Conservation (phyloP, 2,329 filamentous ascomycete species). For the Albophoma yamanashiensis region DNA sequence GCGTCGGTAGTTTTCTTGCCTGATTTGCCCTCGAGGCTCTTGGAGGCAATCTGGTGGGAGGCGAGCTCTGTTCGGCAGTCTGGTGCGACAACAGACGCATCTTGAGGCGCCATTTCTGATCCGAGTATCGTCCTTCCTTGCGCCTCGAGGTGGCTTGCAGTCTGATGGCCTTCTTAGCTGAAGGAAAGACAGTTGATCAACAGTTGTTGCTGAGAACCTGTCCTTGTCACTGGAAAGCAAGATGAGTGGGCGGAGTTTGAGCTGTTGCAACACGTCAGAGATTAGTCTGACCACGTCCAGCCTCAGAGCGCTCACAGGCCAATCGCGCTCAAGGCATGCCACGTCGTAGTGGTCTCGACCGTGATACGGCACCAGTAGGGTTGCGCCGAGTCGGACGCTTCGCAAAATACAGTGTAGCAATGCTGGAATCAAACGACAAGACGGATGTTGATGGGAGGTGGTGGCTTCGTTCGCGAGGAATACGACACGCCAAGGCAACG, state of each 20-base stretch:
- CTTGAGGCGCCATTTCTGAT: slow-evolving; percentile 9
- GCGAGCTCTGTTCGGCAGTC: slow-evolving; percentile 8
- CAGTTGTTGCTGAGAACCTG: background rate
- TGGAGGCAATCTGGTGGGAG: background rate
- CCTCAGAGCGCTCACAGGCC: background rate
- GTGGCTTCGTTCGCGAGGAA: background rate
- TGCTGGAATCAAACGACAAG: background rate
- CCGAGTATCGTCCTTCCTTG: background rate
- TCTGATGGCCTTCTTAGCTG: background rate
- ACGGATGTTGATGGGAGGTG: background rate
- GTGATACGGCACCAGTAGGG: background rate
- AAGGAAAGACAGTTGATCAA: background rate
- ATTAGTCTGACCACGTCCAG: background rate
- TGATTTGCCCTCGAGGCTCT: background rate
- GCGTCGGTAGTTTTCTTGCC: background rate
- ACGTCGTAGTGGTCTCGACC: background rate
- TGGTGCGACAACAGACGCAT: slow-evolving; percentile 6
- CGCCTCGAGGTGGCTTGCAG: background rate
- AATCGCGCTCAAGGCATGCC: background rate
- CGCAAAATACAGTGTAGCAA: background rate
- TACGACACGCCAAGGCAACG: background rate
- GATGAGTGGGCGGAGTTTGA: background rate
- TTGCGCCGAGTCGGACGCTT: background rate
- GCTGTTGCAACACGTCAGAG: background rate
- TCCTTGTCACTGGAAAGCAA: background rate